phyloP scores from a whole-genome alignment of 2,329 filamentous ascomycete species.

The Xylariales sp. region DNA sequence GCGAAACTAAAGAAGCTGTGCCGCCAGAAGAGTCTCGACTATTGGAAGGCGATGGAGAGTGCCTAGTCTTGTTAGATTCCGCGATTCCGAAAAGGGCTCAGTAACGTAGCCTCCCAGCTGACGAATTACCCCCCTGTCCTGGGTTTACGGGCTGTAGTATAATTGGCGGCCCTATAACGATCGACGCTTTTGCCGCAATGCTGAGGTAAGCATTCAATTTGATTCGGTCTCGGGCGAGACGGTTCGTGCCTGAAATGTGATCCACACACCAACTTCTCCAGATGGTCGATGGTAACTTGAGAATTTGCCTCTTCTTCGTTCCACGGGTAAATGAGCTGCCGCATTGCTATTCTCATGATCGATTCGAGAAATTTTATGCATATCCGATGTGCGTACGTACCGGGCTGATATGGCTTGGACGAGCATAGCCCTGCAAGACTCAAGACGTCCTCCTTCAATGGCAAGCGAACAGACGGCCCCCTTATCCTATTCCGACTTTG shows the following conservation, averaged over 20 bases:
- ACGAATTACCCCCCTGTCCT: too few species aligned
- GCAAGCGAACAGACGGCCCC: not conserved
- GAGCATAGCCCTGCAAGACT: not conserved
- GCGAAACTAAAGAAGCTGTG: too few species aligned
- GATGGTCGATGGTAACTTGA: not conserved
- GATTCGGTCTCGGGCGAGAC: not conserved
- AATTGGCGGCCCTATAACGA: conserved; percentile 12
- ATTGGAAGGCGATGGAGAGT: not conserved
- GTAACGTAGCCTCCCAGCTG: not conserved
- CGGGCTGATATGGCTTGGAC: not conserved
- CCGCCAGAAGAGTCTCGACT: conserved; percentile 2
- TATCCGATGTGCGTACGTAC: not conserved
- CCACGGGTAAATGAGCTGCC: conserved; percentile 1
- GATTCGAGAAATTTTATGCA: not conserved
- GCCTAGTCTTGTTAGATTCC: not conserved
- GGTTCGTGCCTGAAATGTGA: too few species aligned
- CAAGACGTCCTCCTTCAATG: not conserved
- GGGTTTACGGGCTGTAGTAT: not conserved
- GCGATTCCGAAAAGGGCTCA: not conserved
- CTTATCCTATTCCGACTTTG: too few species aligned
- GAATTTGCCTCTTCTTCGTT: conserved; percentile 9
- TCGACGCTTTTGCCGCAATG: not conserved
- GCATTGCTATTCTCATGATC: not conserved
- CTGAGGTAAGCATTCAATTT: conserved; percentile 6
- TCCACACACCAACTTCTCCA: conserved; percentile 6